Percentiles rank a stretch among this genome's conserved stretches.
Evolutionary conservation across 768 basidiomycete genomes (phyloP).

Genomic region (Xanthoconium purpureum): DNA sequence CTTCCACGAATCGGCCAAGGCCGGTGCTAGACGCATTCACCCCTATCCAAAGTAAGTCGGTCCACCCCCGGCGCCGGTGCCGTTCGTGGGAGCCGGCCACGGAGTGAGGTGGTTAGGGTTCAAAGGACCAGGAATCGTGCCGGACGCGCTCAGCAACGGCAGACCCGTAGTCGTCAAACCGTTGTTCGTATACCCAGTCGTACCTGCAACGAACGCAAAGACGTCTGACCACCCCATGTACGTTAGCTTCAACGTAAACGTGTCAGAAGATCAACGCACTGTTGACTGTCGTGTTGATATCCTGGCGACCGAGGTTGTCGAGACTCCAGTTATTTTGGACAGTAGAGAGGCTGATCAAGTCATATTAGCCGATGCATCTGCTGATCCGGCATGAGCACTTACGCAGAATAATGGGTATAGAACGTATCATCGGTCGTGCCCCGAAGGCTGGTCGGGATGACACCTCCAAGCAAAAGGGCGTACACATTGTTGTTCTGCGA

Average conservation of each 20-base stretch:
- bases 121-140: constrained; percentile 43
- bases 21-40: constrained; percentile 21
- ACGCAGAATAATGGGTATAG: constrained; percentile 59
- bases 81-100: constrained; percentile 40
- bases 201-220: constrained; percentile 46
- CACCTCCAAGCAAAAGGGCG: constrained; percentile 43
- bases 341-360: constrained; percentile 39
- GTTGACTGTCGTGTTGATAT: constrained; percentile 43
- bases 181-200: constrained; percentile 42
- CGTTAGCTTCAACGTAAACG: background rate
- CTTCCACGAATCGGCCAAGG: too few relatives aligned
- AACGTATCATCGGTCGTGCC: constrained; percentile 49
- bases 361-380: background rate
- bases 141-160: constrained; percentile 41
- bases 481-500: constrained; percentile 44
- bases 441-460: constrained; percentile 39
- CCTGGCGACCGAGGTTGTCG: constrained; percentile 54
- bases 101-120: constrained; percentile 41
- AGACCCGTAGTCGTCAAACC: constrained; percentile 24
- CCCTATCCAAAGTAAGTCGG: constrained; percentile 35
- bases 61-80: constrained; percentile 42
- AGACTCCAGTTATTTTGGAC: constrained; percentile 62
- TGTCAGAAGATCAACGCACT: constrained; percentile 7
- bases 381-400: background rate
- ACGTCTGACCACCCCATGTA: constrained; percentile 37